Evolutionary conservation across 768 basidiomycete genomes (phyloP).

Genomic region (Dioszegia crocea): DNA sequence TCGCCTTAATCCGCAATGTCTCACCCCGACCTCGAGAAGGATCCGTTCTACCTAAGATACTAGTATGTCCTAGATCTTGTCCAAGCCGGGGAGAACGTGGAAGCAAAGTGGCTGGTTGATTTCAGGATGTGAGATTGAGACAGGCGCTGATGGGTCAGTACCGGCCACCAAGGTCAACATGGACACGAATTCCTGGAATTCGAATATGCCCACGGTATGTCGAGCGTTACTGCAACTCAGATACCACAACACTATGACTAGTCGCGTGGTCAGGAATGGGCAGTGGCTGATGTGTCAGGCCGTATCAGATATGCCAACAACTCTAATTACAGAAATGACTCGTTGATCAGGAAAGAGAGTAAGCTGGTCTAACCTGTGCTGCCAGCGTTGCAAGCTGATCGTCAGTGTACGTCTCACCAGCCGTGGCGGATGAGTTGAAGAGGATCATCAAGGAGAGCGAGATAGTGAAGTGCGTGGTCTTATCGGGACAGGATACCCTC

Average conservation of each 20-base stretch:
- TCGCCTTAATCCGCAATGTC: constrained; percentile 18
- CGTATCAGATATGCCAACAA: constrained; percentile 97
- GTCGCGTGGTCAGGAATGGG: background rate
- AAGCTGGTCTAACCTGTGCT: constrained; percentile 48
- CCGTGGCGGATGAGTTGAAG: constrained; percentile 91
- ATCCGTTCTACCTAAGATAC: constrained; percentile 51
- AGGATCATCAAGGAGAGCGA: constrained; percentile 88
- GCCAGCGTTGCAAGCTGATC: background rate
- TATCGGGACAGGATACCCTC: background rate
- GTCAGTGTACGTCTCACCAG: constrained; percentile 87
- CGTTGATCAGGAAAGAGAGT: constrained; percentile 98
- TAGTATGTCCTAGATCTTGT: constrained; percentile 46
- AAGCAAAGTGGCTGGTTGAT: too few species aligned
- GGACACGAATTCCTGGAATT: constrained; percentile 98
- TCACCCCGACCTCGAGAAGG: constrained; percentile 41
- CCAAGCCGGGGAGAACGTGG: background rate
- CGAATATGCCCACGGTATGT: constrained; percentile 83
- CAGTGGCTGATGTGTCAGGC: constrained; percentile 22
- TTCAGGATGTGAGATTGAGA: background rate
- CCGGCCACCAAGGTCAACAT: constrained; percentile 97
- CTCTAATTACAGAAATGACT: constrained; percentile 98
- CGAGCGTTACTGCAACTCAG: too few species aligned
- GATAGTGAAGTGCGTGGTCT: constrained; percentile 72
- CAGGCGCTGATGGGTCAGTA: constrained; percentile 54
- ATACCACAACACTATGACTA: background rate